Evolutionary conservation across 2,329 filamentous ascomycete genomes (phyloP).

Genomic region (Aspergillus phoenicis): DNA sequence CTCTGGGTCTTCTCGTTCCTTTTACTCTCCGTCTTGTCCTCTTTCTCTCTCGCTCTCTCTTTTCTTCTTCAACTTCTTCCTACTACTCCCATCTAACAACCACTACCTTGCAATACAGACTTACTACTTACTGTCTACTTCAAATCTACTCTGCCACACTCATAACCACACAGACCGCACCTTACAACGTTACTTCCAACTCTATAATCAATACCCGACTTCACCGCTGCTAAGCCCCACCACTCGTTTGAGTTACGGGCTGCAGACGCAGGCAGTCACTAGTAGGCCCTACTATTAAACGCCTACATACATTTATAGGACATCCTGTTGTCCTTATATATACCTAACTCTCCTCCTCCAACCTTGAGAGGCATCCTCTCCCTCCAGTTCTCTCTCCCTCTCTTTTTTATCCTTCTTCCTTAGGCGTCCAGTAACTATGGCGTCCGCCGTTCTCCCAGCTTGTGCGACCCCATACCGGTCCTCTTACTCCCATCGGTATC

Average conservation of each 20-base stretch:
- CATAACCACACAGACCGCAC: neutral
- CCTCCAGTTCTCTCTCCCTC: neutral
- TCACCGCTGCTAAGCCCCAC: slow-evolving; percentile 18
- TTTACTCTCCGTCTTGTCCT: neutral
- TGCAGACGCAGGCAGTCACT: slow-evolving; percentile 21
- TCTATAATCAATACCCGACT: slow-evolving; percentile 11
- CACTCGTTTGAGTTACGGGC: slow-evolving; percentile 10
- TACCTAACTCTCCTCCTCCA: neutral
- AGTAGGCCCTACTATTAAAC: slow-evolving; percentile 21
- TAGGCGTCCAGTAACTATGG: slow-evolving; percentile 6
- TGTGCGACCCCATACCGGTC: slow-evolving; percentile 24
- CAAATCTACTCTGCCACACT: neutral
- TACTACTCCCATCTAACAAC: neutral
- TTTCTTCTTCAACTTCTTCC: neutral
- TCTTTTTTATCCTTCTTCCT: neutral
- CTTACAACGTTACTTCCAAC: neutral
- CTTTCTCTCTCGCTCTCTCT: neutral
- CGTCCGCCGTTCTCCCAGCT: slow-evolving; percentile 25
- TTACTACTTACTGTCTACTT: neutral
- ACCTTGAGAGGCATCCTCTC: neutral
- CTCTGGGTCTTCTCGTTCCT: neutral
- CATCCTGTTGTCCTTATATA: slow-evolving; percentile 1
- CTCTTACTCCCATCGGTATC: slow-evolving; percentile 24
- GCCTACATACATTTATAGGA: slow-evolving; percentile 21
- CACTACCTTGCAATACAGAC: neutral